Percentiles rank a stretch among this genome's conserved stretches.
These are phyloP conservation scores for Phytophthora podocarpi DNA, from an alignment of 352 stramenopile genomes.

Conservation along the genomic window DNA sequence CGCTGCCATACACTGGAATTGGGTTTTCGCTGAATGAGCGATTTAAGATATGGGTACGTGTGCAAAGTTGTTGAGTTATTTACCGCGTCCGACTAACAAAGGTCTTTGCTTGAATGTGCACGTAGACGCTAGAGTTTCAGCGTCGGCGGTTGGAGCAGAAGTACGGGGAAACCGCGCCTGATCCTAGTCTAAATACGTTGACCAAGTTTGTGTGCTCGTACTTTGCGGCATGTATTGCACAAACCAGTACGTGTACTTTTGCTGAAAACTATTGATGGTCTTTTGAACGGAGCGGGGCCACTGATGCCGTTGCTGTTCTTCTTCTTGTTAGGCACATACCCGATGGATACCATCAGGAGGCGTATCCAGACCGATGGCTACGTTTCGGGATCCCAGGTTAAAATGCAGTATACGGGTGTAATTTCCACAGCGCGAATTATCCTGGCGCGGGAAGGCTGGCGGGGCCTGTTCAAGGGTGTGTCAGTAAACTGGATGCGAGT, in stretches of 20 bases:
- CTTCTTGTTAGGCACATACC: conserved; percentile 67
- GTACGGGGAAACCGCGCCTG: conserved; percentile 26
- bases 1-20: conserved; percentile 87
- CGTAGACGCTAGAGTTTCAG: conserved; percentile 58
- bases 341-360: conserved; percentile 84
- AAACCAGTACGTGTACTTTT: conserved; percentile 59
- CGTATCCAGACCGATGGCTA: conserved; percentile 88
- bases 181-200: conserved; percentile 57
- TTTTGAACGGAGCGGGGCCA: background rate
- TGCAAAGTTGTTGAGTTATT: background rate
- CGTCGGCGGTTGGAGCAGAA: conserved; percentile 37
- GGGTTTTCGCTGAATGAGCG: conserved; percentile 85
- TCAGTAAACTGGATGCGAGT: conserved; percentile 89
- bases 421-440: conserved; percentile 73
- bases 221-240: conserved; percentile 82
- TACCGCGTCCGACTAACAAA: background rate
- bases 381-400: conserved; percentile 45
- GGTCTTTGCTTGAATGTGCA: background rate
- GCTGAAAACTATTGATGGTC: background rate
- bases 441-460: conserved; percentile 74
- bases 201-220: conserved; percentile 88
- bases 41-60: conserved; percentile 80
- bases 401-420: conserved; percentile 74
- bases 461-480: conserved; percentile 87
- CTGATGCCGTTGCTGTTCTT: background rate